These are phyloP conservation scores for Boletus reticuloceps DNA, from an alignment of 768 basidiomycete species.

Conservation along the genomic window DNA sequence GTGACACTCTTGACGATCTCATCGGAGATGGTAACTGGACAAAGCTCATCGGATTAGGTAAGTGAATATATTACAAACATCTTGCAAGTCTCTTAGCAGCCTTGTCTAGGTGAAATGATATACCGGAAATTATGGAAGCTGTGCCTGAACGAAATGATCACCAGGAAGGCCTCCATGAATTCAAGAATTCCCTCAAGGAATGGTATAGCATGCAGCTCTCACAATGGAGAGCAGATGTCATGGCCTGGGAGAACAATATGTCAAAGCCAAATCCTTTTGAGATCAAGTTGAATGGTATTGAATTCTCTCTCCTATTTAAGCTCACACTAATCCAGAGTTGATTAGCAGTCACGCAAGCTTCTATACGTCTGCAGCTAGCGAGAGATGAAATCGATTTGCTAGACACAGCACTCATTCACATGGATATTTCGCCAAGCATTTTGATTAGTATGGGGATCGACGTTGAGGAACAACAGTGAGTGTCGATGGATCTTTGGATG, in stretches of 20 bases:
- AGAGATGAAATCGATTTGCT: not conserved
- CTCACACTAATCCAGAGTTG: not conserved
- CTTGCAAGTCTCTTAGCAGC: not conserved
- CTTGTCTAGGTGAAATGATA: not conserved
- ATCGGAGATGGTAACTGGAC: not conserved
- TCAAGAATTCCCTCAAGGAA: not conserved
- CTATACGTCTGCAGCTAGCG: not conserved
- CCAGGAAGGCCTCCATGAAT: not conserved
- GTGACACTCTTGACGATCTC: not conserved
- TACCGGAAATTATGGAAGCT: not conserved
- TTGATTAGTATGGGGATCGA: not conserved
- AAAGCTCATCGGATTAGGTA: conserved; percentile 29
- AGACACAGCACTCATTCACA: not conserved
- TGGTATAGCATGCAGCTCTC: not conserved
- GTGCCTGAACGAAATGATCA: conserved; percentile 8
- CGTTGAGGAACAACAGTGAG: not conserved
- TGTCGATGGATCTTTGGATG: too few relatives aligned
- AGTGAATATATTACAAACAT: not conserved
- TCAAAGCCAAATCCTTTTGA: conserved; percentile 11
- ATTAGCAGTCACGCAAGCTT: not conserved
- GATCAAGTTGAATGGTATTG: not conserved
- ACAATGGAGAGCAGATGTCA: not conserved
- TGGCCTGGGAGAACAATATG: conserved; percentile 7
- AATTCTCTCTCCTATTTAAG: too few relatives aligned
- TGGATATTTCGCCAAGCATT: not conserved